Conservation (phyloP, 192 early-diverging fungal genomes). For the Diversispora eburnea region DNA sequence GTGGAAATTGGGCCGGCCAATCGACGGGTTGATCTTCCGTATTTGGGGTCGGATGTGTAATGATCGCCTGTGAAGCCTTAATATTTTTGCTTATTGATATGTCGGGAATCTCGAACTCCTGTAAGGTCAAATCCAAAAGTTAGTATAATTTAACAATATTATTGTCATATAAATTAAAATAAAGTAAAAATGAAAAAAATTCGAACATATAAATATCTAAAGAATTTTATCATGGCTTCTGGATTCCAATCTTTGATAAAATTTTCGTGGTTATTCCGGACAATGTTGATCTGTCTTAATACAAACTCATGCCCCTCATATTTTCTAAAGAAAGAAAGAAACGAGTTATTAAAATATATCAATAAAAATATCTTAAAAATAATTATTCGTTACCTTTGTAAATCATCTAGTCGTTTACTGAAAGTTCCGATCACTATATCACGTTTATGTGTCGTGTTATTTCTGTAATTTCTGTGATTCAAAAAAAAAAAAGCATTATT, state of each 20-base stretch:
- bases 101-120: background rate
- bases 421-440: too few relatives aligned
- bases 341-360: background rate
- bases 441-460: too few relatives aligned
- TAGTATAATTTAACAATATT: background rate
- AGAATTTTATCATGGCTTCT: background rate
- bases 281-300: background rate
- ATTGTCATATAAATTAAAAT: background rate
- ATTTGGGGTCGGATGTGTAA: slow-evolving; percentile 6
- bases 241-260: too few relatives aligned
- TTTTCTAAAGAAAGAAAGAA: background rate
- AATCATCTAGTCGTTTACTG: too few relatives aligned
- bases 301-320: background rate
- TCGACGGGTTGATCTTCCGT: background rate
- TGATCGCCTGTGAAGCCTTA: slow-evolving; percentile 8
- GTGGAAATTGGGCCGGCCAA: slow-evolving; percentile 11
- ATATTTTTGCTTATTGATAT: slow-evolving; percentile 1
- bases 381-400: background rate
- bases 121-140: background rate
- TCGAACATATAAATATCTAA: too few relatives aligned
- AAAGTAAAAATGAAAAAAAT: too few relatives aligned
- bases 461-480: background rate
- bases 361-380: background rate
- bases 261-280: background rate
- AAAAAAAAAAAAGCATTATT: background rate